Evolutionary conservation across 352 stramenopile species (phyloP), one percentile per base, ranked within the genome.

Genomic region (Aphanomyces invadans): DNA sequence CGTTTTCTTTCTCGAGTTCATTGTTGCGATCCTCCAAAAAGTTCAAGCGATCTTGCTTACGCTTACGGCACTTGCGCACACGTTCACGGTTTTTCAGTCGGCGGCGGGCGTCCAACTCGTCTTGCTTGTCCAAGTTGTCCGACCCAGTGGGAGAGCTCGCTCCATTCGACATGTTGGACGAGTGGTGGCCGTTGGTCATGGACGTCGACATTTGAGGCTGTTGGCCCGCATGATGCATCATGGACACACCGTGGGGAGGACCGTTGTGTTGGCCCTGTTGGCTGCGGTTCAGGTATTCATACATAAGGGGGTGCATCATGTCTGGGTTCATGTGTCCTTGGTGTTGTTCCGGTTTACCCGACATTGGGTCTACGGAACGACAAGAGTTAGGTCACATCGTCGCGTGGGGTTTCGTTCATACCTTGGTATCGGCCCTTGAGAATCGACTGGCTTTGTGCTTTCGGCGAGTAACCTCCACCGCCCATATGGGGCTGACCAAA

Each of bases 31-130:
- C 86, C 49, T 94, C 86, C 29, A 94, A 48, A 53, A 90, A 92
- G 74, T 94, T 92, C 7, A 94, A 75, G 2, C 86, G 83, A 67
- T 94, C 86, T 60, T 94, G 86, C 69, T 94, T 94, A 62, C 83
- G 83, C 71, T 94, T 94, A 49, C 86, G 81, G 71, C 83, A 94
- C 76, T 94, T 94, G 76, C 86, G 86, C 32, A 94, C 86, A 48
- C 83, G 83, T 73, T 94, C 86, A 29, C 86, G 83, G 74, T 94
- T 94, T 73, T 92, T 94, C 83, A 93, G 90, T 54, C 85, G 81
- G 17, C 85, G 85, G 21, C 82, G 83, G 62, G 90, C 85, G 51
- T 93, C 85, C n/a, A 93, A 59, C 52, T 93, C 85, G 29, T 92
- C 83, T 55, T 85, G 80, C 64, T 91, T 82, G 2, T 78, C 86